Conservation (phyloP, 208 protist species). For the Balamuthia mandrillaris region DNA sequence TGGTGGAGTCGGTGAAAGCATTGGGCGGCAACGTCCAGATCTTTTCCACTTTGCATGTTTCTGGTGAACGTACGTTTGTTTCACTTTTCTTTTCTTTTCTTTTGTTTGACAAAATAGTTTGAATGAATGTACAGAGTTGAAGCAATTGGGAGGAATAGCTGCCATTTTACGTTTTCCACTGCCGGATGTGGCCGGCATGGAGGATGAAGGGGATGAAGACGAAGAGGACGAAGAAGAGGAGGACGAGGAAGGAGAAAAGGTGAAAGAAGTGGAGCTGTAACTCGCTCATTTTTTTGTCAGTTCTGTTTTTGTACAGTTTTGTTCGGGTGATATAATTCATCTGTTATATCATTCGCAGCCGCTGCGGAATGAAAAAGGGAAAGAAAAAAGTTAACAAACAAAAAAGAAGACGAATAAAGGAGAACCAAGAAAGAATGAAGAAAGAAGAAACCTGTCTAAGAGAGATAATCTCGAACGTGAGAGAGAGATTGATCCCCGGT, state of each 20-base stretch:
- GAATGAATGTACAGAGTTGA: conserved; percentile 76
- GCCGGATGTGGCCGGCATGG: background rate
- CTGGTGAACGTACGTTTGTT: conserved; percentile 82
- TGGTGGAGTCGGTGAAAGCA: conserved; percentile 82
- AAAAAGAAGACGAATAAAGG: no score
- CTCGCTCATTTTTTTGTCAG: background rate
- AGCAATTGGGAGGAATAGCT: conserved; percentile 84
- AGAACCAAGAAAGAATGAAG: no score
- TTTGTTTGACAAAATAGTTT: background rate
- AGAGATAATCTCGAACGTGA: no score
- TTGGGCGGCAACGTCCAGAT: conserved; percentile 80
- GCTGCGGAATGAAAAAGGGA: no score
- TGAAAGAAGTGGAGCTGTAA: background rate
- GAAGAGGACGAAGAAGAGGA: conserved; percentile 7
- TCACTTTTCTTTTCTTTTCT: background rate
- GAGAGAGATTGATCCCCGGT: no score
- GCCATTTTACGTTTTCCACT: conserved; percentile 87
- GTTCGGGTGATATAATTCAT: no score
- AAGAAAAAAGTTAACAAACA: no score
- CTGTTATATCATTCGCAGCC: no score
- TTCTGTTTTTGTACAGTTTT: no score
- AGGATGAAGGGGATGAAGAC: background rate
- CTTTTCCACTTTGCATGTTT: conserved; percentile 90
- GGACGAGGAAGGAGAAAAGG: background rate
- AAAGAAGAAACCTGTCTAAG: no score